phyloP scores from a whole-genome alignment of 768 basidiomycete genomes.

The Leucosporidium scottii region DNA sequence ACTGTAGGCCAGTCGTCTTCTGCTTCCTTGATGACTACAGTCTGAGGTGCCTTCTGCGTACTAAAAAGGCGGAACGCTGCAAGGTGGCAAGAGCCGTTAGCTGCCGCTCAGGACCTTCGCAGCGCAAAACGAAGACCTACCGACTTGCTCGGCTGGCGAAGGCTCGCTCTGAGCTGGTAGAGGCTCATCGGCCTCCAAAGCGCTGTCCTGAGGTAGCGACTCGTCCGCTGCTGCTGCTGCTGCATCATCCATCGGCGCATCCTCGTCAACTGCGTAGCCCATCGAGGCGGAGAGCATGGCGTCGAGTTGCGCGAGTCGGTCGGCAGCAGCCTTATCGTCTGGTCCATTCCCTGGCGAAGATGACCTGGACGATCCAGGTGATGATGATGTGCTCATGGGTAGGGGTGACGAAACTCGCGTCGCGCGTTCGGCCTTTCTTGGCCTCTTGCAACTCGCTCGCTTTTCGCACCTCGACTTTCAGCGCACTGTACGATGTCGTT shows the following conservation, averaged over 20 bases:
- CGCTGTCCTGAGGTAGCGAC: not conserved
- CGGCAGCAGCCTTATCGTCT: not conserved
- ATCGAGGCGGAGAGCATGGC: conserved; percentile 8
- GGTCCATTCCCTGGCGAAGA: no score
- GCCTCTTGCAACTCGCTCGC: not conserved
- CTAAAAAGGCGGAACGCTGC: conserved; percentile 28
- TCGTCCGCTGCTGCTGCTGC: no score
- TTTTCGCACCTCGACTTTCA: not conserved
- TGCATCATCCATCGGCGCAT: not conserved
- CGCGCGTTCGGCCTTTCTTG: not conserved
- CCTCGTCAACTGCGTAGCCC: not conserved
- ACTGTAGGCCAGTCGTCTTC: not conserved
- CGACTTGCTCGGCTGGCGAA: not conserved
- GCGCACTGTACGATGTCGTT: no score
- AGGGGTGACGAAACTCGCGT: not conserved
- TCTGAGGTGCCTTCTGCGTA: conserved; percentile 5
- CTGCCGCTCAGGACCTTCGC: not conserved
- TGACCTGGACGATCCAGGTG: no score
- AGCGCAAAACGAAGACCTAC: not conserved
- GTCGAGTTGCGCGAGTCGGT: conserved; percentile 20
- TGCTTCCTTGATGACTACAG: conserved; percentile 10
- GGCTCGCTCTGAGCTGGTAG: no score
- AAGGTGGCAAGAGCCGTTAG: no score
- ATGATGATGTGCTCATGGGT: no score
- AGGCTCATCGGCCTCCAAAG: not conserved